Evolutionary conservation across 2,329 filamentous ascomycete genomes (phyloP).

Genomic region (Aspergillus tanneri): DNA sequence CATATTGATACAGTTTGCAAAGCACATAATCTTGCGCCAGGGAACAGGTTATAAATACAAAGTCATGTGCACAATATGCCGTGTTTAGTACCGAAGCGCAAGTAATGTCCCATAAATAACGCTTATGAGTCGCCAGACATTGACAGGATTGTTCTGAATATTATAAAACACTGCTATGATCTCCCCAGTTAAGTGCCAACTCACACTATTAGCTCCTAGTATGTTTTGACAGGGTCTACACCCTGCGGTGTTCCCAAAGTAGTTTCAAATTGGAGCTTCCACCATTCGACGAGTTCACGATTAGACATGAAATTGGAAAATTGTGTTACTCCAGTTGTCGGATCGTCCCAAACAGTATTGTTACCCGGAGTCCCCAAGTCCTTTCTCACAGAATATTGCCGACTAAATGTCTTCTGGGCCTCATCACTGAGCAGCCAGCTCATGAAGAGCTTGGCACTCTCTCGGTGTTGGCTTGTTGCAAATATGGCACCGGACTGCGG

Average conservation of each 20-base stretch:
- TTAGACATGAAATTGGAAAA: neutral
- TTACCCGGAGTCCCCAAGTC: neutral
- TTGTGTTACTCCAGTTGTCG: neutral
- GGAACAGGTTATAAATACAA: no score
- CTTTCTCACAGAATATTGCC: neutral
- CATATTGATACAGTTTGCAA: no score
- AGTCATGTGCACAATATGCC: no score
- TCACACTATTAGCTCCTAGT: no score
- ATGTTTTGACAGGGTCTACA: no score
- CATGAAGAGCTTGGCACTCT: neutral
- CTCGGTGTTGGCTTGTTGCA: neutral
- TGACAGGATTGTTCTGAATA: no score
- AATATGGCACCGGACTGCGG: neutral
- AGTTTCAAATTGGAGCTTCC: slow-evolving; percentile 2
- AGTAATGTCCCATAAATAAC: no score
- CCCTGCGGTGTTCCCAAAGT: neutral
- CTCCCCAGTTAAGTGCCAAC: no score
- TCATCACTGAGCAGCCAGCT: slow-evolving; percentile 2
- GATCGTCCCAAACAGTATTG: neutral
- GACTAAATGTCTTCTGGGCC: neutral
- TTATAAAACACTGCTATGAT: no score
- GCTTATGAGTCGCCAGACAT: no score
- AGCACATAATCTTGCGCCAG: no score
- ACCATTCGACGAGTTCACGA: slow-evolving; percentile 1
- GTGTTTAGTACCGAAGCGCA: no score